These are phyloP conservation scores for Euphorbia lathyris DNA, from an alignment of 345 rosid species.

Conservation along the genomic window DNA sequence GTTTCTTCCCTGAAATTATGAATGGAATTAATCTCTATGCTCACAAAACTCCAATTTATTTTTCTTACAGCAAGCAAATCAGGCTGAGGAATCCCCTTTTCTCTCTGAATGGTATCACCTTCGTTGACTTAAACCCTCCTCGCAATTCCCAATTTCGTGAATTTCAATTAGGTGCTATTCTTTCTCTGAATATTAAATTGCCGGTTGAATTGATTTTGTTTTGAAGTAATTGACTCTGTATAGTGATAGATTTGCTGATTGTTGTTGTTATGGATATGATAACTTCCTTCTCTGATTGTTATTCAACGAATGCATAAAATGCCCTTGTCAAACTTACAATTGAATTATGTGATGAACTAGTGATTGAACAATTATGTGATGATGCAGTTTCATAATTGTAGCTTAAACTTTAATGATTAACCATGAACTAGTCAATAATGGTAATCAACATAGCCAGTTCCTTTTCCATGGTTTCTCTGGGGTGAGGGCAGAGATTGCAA, in stretches of 20 bases:
- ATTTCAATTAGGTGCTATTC: neutral
- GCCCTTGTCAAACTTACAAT: too few species aligned
- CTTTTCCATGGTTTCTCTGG: neutral
- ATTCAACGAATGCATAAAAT: neutral
- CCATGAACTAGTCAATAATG: neutral
- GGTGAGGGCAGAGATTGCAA: neutral
- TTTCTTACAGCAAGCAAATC: constrained; percentile 29
- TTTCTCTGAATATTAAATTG: neutral
- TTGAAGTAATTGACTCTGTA: too few species aligned
- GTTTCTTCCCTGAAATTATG: constrained; percentile 29
- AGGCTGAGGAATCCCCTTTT: constrained; percentile 19
- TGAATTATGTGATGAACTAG: too few species aligned
- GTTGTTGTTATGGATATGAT: neutral
- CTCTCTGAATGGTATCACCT: constrained; percentile 36
- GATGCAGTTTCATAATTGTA: neutral
- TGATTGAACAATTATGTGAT: neutral
- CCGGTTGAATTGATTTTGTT: neutral
- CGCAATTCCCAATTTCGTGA: neutral
- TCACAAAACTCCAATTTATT: constrained; percentile 18
- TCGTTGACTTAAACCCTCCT: neutral
- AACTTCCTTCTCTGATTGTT: neutral
- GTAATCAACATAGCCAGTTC: neutral
- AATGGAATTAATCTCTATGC: constrained; percentile 28
- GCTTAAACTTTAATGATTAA: constrained; percentile 1
- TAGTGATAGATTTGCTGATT: neutral